A percentile compares a stretch with the other conserved stretches of the same genome.
These are phyloP conservation scores for Vitellaria paradoxa DNA, from an alignment of 179 eudicot species.

Conservation along the genomic window DNA sequence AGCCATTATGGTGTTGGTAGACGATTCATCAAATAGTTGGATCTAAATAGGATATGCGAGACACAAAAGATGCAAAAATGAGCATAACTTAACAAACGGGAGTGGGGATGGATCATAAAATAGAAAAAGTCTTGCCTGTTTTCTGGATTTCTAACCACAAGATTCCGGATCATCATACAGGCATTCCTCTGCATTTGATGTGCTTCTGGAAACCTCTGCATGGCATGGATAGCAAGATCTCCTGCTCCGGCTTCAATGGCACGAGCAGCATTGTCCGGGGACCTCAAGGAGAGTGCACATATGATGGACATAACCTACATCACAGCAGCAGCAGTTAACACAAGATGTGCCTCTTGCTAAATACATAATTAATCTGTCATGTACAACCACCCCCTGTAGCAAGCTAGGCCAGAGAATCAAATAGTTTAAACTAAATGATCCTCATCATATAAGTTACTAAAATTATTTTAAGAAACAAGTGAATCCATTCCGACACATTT, in stretches of 20 bases:
- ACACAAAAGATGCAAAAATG: not conserved
- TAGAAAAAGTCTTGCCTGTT: constrained; percentile 52
- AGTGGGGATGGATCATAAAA: not conserved
- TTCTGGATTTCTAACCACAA: constrained; percentile 88
- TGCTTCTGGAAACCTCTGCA: constrained; percentile 74
- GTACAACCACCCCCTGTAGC: no score
- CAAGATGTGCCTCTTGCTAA: not conserved
- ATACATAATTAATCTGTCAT: not conserved
- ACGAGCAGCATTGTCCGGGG: constrained; percentile 78
- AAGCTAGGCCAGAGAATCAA: no score
- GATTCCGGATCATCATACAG: constrained; percentile 91
- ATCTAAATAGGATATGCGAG: not conserved
- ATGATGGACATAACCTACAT: constrained; percentile 78
- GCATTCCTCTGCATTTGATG: constrained; percentile 72
- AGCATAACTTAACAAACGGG: not conserved
- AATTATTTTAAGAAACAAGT: not conserved
- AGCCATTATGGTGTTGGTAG: not conserved
- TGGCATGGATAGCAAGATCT: constrained; percentile 87
- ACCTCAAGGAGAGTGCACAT: constrained; percentile 65
- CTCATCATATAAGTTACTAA: not conserved
- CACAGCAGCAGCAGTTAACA: not conserved
- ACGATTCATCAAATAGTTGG: not conserved
- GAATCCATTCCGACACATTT: not conserved
- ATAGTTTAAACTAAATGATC: no score
- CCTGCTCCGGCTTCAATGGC: constrained; percentile 99